phyloP scores from a whole-genome alignment of 202 grass and related monocot species.

The Brachypodium distachyon region DNA sequence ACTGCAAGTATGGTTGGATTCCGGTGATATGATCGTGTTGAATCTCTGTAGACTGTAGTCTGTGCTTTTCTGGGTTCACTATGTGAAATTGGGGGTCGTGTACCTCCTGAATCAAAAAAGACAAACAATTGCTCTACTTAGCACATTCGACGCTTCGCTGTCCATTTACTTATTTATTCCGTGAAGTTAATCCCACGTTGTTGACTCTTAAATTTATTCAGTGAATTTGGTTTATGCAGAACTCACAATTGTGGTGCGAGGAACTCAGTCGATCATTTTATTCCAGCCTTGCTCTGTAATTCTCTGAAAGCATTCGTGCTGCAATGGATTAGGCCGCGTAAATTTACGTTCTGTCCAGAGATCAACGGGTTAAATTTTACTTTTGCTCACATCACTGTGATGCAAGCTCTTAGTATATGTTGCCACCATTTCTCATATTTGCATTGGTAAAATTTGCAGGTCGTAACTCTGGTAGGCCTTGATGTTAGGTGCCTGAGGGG shows the following conservation, averaged over 20 bases:
- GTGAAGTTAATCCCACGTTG: background rate
- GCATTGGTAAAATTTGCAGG: background rate
- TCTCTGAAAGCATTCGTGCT: background rate
- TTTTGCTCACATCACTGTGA: background rate
- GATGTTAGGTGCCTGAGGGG: background rate
- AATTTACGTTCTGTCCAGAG: background rate
- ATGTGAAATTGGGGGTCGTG: background rate
- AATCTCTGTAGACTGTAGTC: background rate
- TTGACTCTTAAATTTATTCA: background rate
- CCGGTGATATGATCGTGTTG: background rate
- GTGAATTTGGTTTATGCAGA: background rate
- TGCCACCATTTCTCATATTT: background rate
- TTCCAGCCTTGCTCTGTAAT: background rate
- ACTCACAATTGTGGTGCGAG: background rate
- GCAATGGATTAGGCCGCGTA: too few relatives aligned
- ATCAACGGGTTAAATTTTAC: background rate
- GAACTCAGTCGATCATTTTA: background rate
- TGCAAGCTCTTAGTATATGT: background rate
- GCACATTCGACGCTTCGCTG: background rate
- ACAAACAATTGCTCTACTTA: background rate
- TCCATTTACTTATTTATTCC: background rate
- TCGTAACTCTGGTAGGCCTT: background rate
- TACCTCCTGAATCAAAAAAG: background rate
- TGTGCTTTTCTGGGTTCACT: background rate
- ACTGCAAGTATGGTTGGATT: background rate